Conservation (phyloP, 2,329 filamentous ascomycete genomes). For the Chaetomium olivaceum region DNA sequence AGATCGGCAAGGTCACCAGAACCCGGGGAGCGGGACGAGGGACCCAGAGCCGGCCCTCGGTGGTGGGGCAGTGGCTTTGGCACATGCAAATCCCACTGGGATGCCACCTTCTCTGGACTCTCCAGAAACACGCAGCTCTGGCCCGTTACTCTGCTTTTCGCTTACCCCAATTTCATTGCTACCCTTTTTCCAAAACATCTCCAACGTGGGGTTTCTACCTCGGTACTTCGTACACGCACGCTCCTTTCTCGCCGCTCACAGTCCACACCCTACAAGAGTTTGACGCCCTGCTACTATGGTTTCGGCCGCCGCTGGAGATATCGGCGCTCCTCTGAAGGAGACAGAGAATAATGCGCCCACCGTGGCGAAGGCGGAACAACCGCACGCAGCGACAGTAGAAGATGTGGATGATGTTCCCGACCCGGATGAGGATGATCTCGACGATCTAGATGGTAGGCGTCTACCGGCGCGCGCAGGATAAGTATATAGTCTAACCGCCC, state of each 20-base stretch:
- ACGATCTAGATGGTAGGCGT: conserved; percentile 80
- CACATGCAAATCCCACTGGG: not conserved
- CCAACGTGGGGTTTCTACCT: conserved; percentile 1
- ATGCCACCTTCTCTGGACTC: not conserved
- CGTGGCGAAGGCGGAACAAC: conserved; percentile 18
- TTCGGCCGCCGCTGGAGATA: conserved; percentile 26
- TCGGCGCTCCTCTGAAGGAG: conserved; percentile 30
- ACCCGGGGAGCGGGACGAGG: not conserved
- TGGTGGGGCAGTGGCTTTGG: not conserved
- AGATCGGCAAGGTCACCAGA: not conserved
- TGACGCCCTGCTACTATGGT: conserved; percentile 24
- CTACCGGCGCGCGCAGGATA: not conserved
- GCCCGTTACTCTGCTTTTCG: not conserved
- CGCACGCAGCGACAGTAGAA: conserved; percentile 33
- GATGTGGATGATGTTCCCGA: conserved; percentile 61
- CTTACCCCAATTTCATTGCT: not conserved
- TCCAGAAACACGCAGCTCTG: not conserved
- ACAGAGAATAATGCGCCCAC: conserved; percentile 15
- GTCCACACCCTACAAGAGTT: not conserved
- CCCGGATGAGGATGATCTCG: conserved; percentile 87
- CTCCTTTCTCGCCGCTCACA: not conserved
- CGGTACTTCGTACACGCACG: conserved; percentile 1
- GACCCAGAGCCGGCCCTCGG: not conserved
- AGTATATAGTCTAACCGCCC: conserved; percentile 20
- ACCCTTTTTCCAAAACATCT: not conserved